A percentile compares a stretch with the other conserved stretches of the same genome.
These are phyloP conservation scores for Hymenotorrendiella dingleyae DNA, from an alignment of 2,329 filamentous ascomycete species.

Conservation along the genomic window DNA sequence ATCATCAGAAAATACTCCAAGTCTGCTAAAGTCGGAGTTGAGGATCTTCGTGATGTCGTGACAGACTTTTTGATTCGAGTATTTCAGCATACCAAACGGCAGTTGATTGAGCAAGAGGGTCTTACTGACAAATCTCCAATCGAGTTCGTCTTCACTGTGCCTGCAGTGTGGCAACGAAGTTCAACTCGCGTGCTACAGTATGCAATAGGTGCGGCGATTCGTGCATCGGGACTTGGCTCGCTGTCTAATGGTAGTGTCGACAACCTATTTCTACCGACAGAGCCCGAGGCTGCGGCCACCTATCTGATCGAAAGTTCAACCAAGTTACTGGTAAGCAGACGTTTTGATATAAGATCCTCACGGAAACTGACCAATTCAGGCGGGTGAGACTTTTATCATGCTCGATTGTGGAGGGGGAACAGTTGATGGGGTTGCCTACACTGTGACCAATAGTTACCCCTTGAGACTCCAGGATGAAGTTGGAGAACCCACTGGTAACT, in stretches of 20 bases:
- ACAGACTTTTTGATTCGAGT: neutral
- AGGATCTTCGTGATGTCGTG: neutral
- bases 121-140: slow-evolving; percentile 6
- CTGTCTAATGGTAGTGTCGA: slow-evolving; percentile 15
- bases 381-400: slow-evolving; percentile 21
- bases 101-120: slow-evolving; percentile 7
- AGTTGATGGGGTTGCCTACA: slow-evolving; percentile 27
- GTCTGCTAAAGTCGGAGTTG: neutral
- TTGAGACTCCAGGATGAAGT: slow-evolving; percentile 11
- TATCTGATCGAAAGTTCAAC: slow-evolving; percentile 20
- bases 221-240: slow-evolving; percentile 8
- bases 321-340: slow-evolving; percentile 12
- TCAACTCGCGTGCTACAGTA: slow-evolving; percentile 10
- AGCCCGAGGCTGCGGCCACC: slow-evolving; percentile 28
- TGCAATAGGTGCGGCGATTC: slow-evolving; percentile 10
- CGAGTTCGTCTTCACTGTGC: slow-evolving; percentile 14
- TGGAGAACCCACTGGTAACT: slow-evolving; percentile 1
- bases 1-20: neutral
- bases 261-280: slow-evolving; percentile 27
- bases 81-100: slow-evolving; percentile 1
- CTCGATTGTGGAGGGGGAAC: slow-evolving; percentile 28
- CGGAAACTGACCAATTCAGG: slow-evolving; percentile 7
- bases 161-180: slow-evolving; percentile 8
- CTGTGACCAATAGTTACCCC: slow-evolving; percentile 22
- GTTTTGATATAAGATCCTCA: neutral